A percentile compares a stretch with the other conserved stretches of the same genome.
These are phyloP conservation scores for Cytospora mali DNA, from an alignment of 2,329 filamentous ascomycete species.

Conservation along the genomic window DNA sequence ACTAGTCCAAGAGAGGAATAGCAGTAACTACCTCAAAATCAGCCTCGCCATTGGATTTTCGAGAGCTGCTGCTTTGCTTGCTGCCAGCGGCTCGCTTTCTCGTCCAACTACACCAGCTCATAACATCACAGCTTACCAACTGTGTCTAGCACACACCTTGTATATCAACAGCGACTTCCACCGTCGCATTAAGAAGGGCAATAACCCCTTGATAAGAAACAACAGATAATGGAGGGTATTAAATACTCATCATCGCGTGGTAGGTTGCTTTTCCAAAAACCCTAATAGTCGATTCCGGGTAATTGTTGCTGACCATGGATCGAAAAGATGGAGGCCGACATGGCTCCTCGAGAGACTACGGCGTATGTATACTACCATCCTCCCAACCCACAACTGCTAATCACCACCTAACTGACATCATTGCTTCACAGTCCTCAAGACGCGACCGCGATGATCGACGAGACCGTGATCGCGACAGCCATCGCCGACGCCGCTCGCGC, in stretches of 20 bases:
- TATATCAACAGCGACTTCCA: constrained; percentile 17
- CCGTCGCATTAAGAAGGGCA: constrained; percentile 15
- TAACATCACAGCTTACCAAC: constrained; percentile 8
- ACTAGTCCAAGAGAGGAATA: constrained; percentile 35
- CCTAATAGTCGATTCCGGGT: constrained; percentile 14
- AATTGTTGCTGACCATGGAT: constrained; percentile 34
- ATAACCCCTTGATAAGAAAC: not conserved
- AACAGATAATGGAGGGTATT: constrained; percentile 76
- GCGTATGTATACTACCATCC: constrained; percentile 47
- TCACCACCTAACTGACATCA: constrained; percentile 19
- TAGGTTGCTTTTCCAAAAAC: constrained; percentile 42
- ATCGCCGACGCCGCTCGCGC: constrained; percentile 74
- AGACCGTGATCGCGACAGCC: constrained; percentile 42
- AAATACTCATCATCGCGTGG: constrained; percentile 74
- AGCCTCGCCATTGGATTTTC: constrained; percentile 39
- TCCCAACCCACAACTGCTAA: not conserved
- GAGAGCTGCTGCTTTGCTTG: constrained; percentile 2
- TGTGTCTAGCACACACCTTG: constrained; percentile 6
- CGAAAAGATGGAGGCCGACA: constrained; percentile 51
- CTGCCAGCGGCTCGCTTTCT: constrained; percentile 19
- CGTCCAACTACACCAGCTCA: not conserved
- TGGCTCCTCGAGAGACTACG: constrained; percentile 57
- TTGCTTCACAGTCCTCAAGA: constrained; percentile 33
- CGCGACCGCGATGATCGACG: constrained; percentile 42
- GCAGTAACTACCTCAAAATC: constrained; percentile 40